Evolutionary conservation across 73 alveolate species (phyloP).

Genomic region (Effrenium voratum): DNA sequence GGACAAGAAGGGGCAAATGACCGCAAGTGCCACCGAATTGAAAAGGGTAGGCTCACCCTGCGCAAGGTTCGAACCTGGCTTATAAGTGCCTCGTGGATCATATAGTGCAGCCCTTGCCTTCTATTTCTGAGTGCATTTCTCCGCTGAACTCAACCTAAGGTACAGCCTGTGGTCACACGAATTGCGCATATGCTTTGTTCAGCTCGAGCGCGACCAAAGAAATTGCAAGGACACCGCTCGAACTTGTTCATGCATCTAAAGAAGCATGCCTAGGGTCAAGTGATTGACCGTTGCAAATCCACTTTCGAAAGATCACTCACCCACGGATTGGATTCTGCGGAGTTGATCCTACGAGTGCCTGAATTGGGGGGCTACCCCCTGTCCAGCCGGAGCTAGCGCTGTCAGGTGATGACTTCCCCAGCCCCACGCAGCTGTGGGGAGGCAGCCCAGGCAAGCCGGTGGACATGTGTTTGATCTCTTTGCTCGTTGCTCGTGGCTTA

Average conservation of each 20-base stretch:
- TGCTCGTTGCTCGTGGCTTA: background rate
- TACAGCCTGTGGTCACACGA: too few species aligned
- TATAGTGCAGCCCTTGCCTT: too few species aligned
- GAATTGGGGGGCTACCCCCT: background rate
- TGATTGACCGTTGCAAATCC: background rate
- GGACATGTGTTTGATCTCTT: background rate
- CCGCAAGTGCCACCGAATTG: too few species aligned
- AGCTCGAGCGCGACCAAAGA: too few species aligned
- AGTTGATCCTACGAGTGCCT: background rate
- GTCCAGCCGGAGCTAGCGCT: background rate
- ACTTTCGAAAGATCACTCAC: background rate
- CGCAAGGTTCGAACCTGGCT: too few species aligned
- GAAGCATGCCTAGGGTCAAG: background rate
- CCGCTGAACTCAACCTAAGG: too few species aligned
- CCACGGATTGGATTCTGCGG: background rate
- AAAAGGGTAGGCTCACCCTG: too few species aligned
- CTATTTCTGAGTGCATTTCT: too few species aligned
- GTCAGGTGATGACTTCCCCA: constrained; percentile 4
- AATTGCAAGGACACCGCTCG: background rate
- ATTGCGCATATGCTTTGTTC: too few species aligned
- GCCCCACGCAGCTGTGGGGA: constrained; percentile 15
- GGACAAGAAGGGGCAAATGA: too few species aligned
- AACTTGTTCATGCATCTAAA: background rate
- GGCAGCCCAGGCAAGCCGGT: background rate
- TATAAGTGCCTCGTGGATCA: too few species aligned